These are phyloP conservation scores for Silene conica DNA, from an alignment of 148 eudicot genomes.

Conservation along the genomic window DNA sequence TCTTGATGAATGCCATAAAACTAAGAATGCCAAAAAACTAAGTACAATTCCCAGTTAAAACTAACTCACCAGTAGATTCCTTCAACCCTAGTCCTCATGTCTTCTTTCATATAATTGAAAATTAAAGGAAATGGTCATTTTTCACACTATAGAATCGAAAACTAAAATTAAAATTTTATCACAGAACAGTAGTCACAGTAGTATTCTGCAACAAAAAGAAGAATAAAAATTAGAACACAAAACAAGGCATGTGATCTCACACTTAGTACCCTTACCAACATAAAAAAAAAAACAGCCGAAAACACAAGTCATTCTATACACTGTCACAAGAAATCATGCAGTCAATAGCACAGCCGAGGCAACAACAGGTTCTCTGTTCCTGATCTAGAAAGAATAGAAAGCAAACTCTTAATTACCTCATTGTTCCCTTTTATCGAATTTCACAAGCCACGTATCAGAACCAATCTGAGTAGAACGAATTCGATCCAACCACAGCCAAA, in stretches of 20 bases:
- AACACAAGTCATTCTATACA: neutral
- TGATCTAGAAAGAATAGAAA: neutral
- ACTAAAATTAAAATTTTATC: neutral
- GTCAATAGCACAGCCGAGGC: neutral
- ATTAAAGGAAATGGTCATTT: constrained; percentile 6
- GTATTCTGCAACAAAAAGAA: neutral
- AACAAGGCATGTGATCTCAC: neutral
- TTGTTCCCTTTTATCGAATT: constrained; percentile 54
- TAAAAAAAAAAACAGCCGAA: neutral
- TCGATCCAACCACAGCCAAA: constrained; percentile 50
- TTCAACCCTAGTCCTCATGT: constrained; percentile 97
- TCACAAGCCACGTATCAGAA: constrained; percentile 55
- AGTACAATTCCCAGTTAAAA: neutral
- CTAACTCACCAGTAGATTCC: constrained; percentile 74
- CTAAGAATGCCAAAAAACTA: too few relatives aligned
- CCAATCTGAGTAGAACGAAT: constrained; percentile 47
- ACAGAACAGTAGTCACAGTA: neutral
- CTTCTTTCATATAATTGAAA: constrained; percentile 79
- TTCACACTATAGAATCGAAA: neutral
- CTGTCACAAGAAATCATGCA: too few relatives aligned
- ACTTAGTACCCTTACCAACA: neutral
- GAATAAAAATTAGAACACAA: neutral
- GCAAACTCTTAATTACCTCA: constrained; percentile 26
- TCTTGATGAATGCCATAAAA: neutral
- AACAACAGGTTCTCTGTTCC: too few relatives aligned